These are phyloP conservation scores for Eucalyptus shirleyi DNA, from an alignment of 345 rosid species.

Conservation along the genomic window DNA sequence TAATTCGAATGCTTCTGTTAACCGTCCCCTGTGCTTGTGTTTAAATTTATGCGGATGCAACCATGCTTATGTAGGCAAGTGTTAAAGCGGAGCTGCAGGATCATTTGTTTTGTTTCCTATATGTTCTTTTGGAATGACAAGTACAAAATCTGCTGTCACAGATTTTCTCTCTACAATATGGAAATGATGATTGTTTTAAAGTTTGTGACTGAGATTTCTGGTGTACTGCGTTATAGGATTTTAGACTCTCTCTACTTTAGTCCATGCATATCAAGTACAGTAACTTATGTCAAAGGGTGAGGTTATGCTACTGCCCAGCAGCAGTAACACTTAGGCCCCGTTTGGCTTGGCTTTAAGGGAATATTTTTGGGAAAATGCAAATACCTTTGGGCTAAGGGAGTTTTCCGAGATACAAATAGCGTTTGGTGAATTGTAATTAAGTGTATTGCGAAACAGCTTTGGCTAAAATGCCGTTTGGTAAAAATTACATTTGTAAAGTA, in stretches of 20 bases:
- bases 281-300: neutral
- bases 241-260: neutral
- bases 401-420: too few relatives aligned
- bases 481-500: too few relatives aligned
- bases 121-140: neutral
- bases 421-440: too few relatives aligned
- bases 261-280: neutral
- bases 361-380: too few relatives aligned
- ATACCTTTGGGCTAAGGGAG: too few relatives aligned
- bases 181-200: neutral
- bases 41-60: neutral
- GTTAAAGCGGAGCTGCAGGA: neutral
- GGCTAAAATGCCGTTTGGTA: too few relatives aligned
- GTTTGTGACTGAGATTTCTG: neutral
- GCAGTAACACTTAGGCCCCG: neutral
- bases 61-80: neutral
- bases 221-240: neutral
- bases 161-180: neutral
- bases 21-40: neutral
- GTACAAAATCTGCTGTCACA: neutral
- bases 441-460: too few relatives aligned
- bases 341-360: too few relatives aligned
- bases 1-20: neutral
- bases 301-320: neutral
- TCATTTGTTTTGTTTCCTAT: neutral